These are phyloP conservation scores for Gracilaria domingensis DNA, from an alignment of 23 red algal genomes.

Conservation along the genomic window DNA sequence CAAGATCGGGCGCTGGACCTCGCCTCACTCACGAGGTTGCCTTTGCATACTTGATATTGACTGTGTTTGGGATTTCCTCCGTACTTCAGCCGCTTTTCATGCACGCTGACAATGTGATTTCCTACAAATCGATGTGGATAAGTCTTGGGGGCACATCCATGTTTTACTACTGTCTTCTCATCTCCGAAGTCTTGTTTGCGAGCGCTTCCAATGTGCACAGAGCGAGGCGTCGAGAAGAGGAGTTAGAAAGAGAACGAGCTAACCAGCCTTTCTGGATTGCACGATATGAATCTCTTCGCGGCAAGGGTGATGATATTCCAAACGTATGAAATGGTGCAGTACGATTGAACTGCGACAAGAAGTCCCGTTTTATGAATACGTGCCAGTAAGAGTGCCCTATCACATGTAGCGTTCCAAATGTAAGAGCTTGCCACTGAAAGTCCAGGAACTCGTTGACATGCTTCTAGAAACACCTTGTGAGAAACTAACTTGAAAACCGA, in stretches of 20 bases:
- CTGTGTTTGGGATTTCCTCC: constrained; percentile 6
- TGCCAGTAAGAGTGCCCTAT: not conserved
- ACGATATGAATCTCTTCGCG: constrained; percentile 29
- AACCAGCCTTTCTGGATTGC: constrained; percentile 39
- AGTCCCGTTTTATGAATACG: not conserved
- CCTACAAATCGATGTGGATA: constrained; percentile 52
- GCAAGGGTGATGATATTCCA: not conserved
- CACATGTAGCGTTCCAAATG: not conserved
- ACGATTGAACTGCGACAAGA: not conserved
- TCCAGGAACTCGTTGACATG: not conserved
- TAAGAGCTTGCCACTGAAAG: not conserved
- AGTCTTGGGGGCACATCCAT: constrained; percentile 36
- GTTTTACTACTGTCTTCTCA: constrained; percentile 52
- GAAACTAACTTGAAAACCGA: not conserved
- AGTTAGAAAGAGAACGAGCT: constrained; percentile 28
- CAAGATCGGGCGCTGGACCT: constrained; percentile 32
- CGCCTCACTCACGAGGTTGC: constrained; percentile 45
- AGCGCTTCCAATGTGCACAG: constrained; percentile 39
- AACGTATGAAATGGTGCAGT: not conserved
- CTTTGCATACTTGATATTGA: constrained; percentile 42
- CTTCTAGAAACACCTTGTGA: not conserved
- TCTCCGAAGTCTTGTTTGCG: constrained; percentile 50
- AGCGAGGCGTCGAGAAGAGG: constrained; percentile 37
- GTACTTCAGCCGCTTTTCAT: constrained; percentile 52
- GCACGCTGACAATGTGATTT: constrained; percentile 56